Conservation (phyloP, 805 yeast species). For the Candida jianshihensis region DNA sequence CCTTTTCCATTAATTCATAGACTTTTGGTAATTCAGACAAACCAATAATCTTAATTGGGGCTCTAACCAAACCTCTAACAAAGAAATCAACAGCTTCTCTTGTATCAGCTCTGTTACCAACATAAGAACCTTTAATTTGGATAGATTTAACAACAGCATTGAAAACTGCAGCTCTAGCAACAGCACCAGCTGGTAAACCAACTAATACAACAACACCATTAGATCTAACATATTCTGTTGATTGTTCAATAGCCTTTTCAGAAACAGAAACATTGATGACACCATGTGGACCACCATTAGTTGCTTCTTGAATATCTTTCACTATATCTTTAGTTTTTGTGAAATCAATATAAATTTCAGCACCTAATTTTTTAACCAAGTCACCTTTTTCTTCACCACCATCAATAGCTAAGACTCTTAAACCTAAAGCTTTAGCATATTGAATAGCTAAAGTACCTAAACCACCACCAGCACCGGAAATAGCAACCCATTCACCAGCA, state of each 20-base stretch:
- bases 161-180: constrained; percentile 39
- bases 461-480: constrained; percentile 82
- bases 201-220: constrained; percentile 58
- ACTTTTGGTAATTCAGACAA: constrained; percentile 45
- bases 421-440: constrained; percentile 72
- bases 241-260: constrained; percentile 42
- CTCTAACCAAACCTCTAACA: constrained; percentile 52
- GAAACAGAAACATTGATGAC: constrained; percentile 51
- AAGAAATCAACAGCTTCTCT: constrained; percentile 67
- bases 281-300: constrained; percentile 65
- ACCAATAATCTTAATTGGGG: constrained; percentile 55
- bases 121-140: constrained; percentile 32
- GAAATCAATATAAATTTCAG: constrained; percentile 56
- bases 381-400: constrained; percentile 64
- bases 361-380: constrained; percentile 50
- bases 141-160: constrained; percentile 42
- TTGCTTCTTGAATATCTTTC: constrained; percentile 37
- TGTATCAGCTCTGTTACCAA: constrained; percentile 30
- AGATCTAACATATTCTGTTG: constrained; percentile 46
- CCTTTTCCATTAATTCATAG: constrained; percentile 54
- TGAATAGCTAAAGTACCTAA: constrained; percentile 71
- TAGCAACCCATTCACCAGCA: constrained; percentile 69
- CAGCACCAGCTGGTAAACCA: constrained; percentile 51
- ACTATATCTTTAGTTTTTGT: constrained; percentile 43
- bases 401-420: constrained; percentile 63